These are phyloP conservation scores for Prunus dulcis DNA, from an alignment of 306 rosid genomes.

Conservation along the genomic window DNA sequence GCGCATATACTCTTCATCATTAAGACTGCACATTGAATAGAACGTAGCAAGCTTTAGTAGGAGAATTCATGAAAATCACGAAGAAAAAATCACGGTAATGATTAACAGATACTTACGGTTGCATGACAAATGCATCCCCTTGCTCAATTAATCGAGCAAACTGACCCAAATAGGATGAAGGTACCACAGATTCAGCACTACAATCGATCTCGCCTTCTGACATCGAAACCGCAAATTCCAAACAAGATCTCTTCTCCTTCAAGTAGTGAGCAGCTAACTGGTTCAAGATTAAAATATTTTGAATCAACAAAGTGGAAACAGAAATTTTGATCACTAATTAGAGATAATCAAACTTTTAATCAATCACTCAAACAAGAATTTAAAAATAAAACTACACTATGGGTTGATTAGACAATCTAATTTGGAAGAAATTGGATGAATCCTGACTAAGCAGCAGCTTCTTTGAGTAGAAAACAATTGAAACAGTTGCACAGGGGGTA, in stretches of 20 bases:
- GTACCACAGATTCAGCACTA: conserved; percentile 65
- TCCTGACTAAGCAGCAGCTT: conserved; percentile 1
- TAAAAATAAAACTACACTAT: not conserved
- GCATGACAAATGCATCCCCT: conserved; percentile 65
- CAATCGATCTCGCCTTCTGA: conserved; percentile 56
- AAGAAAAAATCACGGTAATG: conserved; percentile 4
- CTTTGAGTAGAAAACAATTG: not conserved
- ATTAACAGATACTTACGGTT: conserved; percentile 61
- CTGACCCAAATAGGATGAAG: conserved; percentile 81
- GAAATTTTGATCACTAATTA: not conserved
- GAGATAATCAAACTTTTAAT: conserved; percentile 1
- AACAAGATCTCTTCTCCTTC: conserved; percentile 74
- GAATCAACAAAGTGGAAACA: not conserved
- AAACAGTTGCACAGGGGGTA: not conserved
- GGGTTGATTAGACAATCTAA: not conserved
- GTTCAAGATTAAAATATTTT: conserved; percentile 27
- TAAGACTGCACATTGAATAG: conserved; percentile 59
- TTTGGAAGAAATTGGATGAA: not conserved
- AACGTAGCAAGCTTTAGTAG: conserved; percentile 22
- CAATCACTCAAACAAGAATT: not conserved
- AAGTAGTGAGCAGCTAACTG: conserved; percentile 90
- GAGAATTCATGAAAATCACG: not conserved
- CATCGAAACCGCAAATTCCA: conserved; percentile 72
- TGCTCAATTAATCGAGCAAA: conserved; percentile 72
- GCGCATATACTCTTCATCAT: conserved; percentile 70